Percentiles rank a stretch among this genome's conserved stretches.
phyloP scores from a whole-genome alignment of 78 protist species.

The Monosiga brevicollis region DNA sequence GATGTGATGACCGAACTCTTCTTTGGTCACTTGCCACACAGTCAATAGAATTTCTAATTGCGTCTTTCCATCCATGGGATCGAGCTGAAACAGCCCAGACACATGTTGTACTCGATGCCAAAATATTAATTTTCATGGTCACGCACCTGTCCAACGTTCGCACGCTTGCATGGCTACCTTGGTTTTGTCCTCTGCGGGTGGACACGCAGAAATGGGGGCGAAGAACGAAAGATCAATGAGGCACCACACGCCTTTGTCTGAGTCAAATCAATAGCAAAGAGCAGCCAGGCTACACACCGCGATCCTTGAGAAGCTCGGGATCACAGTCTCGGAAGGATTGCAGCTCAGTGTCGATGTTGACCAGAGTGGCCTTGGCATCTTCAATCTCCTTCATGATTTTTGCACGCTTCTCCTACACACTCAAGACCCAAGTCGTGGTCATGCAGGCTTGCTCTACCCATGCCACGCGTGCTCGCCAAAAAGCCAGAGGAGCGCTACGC shows the following conservation, averaged over 20 bases:
- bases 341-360: background rate
- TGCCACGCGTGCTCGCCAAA: background rate
- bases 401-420: background rate
- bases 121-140: no score
- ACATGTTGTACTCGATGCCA: no score
- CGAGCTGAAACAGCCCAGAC: background rate
- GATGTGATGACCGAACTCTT: no score
- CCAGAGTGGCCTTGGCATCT: background rate
- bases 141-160: conserved; percentile 25
- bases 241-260: background rate
- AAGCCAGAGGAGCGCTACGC: no score
- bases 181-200: background rate
- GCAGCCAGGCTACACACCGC: background rate
- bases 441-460: background rate
- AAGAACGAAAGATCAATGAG: background rate
- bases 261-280: no score
- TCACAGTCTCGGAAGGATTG: background rate
- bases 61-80: background rate
- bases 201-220: no score
- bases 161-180: background rate
- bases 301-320: background rate
- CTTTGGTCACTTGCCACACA: no score
- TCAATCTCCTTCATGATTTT: background rate
- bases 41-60: no score
- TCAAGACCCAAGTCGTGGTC: background rate